Evolutionary conservation across 164 flowering plant species (phyloP), one percentile per base, ranked within the genome.

Genomic region (Brasenia schreberi): DNA sequence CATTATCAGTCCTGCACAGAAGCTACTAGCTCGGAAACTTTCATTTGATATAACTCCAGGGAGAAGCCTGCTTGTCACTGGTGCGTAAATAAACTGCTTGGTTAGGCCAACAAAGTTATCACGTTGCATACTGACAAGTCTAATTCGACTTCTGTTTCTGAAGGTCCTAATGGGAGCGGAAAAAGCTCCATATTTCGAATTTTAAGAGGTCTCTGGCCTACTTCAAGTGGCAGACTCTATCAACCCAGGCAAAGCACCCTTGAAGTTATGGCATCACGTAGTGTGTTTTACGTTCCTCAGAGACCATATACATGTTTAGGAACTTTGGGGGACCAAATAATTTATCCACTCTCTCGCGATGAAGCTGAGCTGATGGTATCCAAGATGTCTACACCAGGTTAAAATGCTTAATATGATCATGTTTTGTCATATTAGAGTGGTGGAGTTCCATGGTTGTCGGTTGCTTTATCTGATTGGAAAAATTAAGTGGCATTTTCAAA

Each of bases 131-230:
- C n/a, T 60, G 11, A 6, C n/a, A n/a, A 60, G 63, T 60, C 63
- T 19, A 60, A 45, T 64, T 70, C 72, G 71, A 67, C 64, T n/a
- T 69, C 59, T 49, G 49, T 52, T 62, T 71, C 63, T 72, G 65
- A 68, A 92, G 99, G 99, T 75, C 97, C 99, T 69, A 95, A 92
- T 78, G 99, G 99, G 65, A 88, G 99, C 75, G 99, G 99, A 12
- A 95, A 95, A 68, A 95, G 97, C 74, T 95, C 99, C n/a, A 71
- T 95, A 43, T 95, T 95, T 81, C 84, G 99, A 76, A 96, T 89
- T 59, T 90, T 95, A 64, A 79, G 91, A 66, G 97, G 92, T 45
- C 82, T 95, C 66, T 95, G 99, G 99, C 99, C 99, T 16, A 78
- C 88, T 66, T 83, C 72, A 39, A 86, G 81, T 75, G 99, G 99